A percentile compares a stretch with the other conserved stretches of the same genome.
phyloP scores from a whole-genome alignment of 1,284 basidiomycete species.

The Xerocomus cyaneibrunnescens region DNA sequence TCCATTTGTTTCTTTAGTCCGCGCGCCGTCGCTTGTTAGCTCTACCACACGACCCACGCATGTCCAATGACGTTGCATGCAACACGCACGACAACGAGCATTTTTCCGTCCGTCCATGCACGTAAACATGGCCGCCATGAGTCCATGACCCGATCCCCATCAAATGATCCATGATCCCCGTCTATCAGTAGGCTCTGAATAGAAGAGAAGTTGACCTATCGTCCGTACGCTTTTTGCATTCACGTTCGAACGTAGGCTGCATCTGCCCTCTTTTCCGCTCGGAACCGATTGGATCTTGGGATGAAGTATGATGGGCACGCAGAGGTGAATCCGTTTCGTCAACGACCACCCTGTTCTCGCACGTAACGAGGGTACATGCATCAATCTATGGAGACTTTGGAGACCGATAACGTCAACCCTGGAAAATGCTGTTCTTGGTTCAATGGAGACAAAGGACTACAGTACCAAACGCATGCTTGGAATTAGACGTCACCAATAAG shows the following conservation, averaged over 20 bases:
- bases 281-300: conserved; percentile 14
- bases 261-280: conserved; percentile 5
- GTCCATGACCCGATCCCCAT: conserved; percentile 9
- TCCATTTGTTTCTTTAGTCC: background rate
- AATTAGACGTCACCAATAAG: background rate
- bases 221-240: conserved; percentile 5
- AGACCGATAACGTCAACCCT: background rate
- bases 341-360: background rate
- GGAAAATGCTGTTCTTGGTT: background rate
- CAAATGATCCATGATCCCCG: conserved; percentile 13
- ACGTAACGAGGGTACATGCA: conserved; percentile 14
- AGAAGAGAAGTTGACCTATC: conserved; percentile 6
- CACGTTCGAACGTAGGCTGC: background rate
- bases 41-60: conserved; percentile 21
- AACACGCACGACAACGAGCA: conserved; percentile 11
- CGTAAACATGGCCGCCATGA: conserved; percentile 25
- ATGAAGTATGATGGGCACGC: background rate
- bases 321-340: conserved; percentile 10
- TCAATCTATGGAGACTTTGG: conserved; percentile 2
- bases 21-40: conserved; percentile 10
- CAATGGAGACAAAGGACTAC: background rate
- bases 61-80: conserved; percentile 26
- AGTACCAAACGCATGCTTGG: background rate
- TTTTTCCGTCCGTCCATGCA: conserved; percentile 13
- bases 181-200: background rate